Evolutionary conservation across 495 filamentous ascomycete species (phyloP), one percentile per base, ranked within the genome.

Genomic region (Aspergillus biplanus): DNA sequence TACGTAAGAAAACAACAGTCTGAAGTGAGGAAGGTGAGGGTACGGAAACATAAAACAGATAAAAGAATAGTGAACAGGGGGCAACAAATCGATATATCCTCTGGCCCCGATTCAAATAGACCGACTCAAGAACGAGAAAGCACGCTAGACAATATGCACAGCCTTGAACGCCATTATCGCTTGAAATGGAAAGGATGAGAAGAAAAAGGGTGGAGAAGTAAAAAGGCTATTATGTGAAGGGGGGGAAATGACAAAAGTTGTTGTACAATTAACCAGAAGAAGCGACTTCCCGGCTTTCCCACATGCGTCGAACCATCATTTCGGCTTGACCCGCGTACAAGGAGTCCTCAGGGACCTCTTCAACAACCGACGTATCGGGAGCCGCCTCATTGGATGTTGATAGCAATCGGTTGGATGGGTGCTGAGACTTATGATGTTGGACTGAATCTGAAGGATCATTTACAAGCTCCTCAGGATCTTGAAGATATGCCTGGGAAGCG

Each of bases 261-360:
- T 56, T 60, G 44, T 63, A 64, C 60, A 57, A 57, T 65, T 59
- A 81, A 39, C 75, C 71, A 15, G 73, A 75, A 16, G 68, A 70
- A 6, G 79, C 76, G 3, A 79, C 76, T 57, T 80, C 77, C 46
- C 79, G 78, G 62, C 75, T 80, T 35, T 82, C 77, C 79, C 79
- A 82, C 67, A 82, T 78, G 42, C 79, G 78, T 52, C 79, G 79
- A 46, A 82, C 69, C 76, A 82, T 75, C 71, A 82, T 69, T 39
- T 76, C 78, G 12, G 63, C 56, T 56, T 78, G 76, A 48, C 64
- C 69, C 5, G 72, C 60, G 9, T 65, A 57, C 31, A 66, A 64
- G 15, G 60, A 50, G 15, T 61, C 69, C 27, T 73, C 75, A 2
- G 61, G 32, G 5, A 73, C 70, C n/a, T 72, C 68, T 7, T 78